Conservation (phyloP, 805 yeast species). For the Ogataea methanolica region DNA sequence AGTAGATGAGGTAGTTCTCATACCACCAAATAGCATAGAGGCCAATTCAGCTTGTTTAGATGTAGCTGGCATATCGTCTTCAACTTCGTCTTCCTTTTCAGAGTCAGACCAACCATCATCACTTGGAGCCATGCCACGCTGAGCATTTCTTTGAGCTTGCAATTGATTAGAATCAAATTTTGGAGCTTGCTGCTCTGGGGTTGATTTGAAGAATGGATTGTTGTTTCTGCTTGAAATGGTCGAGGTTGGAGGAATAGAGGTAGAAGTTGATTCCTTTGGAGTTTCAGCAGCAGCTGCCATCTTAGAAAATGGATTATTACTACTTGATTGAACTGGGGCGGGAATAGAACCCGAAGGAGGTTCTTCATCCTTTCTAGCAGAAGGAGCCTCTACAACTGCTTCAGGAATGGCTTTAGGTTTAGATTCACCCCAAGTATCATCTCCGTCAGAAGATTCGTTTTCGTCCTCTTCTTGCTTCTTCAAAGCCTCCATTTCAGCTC, state of each 20-base stretch:
- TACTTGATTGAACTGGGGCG: slow-evolving; percentile 18
- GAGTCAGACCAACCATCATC: slow-evolving; percentile 43
- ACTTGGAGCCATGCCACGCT: slow-evolving; percentile 47
- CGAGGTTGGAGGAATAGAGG: slow-evolving; percentile 5
- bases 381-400: slow-evolving; percentile 13
- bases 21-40: slow-evolving; percentile 49
- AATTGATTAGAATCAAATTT: slow-evolving; percentile 52
- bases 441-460: slow-evolving; percentile 18
- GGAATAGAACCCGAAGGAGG: slow-evolving; percentile 9
- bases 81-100: slow-evolving; percentile 30
- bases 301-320: slow-evolving; percentile 49
- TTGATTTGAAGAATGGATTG: slow-evolving; percentile 60
- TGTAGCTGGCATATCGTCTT: slow-evolving; percentile 41
- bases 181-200: slow-evolving; percentile 28
- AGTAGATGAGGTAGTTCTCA: slow-evolving; percentile 29
- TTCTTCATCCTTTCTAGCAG: slow-evolving; percentile 5
- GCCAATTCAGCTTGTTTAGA: slow-evolving; percentile 57
- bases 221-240: slow-evolving; percentile 22
- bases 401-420: slow-evolving; percentile 12
- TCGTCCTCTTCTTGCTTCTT: slow-evolving; percentile 37
- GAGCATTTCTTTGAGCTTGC: slow-evolving; percentile 69
- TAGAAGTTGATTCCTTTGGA: slow-evolving; percentile 6
- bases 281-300: slow-evolving; percentile 12
- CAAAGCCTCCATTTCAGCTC: slow-evolving; percentile 54
- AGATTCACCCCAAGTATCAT: slow-evolving; percentile 11